Evolutionary conservation across 805 yeast genomes (phyloP).

Genomic region (Pichia nanzhaoensis): DNA sequence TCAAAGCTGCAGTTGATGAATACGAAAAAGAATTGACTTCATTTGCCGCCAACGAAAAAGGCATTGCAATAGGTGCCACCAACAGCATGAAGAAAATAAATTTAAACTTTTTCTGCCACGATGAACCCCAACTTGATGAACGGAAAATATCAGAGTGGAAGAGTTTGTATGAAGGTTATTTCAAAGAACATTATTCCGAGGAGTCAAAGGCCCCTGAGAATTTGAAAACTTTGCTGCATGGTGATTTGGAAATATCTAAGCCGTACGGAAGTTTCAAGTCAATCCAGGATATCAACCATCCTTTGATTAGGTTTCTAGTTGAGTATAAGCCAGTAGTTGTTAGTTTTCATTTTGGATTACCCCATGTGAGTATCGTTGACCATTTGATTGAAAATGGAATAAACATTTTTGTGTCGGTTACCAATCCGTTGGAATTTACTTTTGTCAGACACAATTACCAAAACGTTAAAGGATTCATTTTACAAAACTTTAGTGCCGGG

Average conservation of each 20-base stretch:
- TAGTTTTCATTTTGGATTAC: conserved; percentile 3
- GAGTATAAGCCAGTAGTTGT: neutral
- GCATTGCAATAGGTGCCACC: neutral
- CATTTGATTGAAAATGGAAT: neutral
- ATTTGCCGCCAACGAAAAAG: neutral
- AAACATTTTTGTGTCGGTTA: neutral
- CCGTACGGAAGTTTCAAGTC: neutral
- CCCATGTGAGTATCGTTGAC: neutral
- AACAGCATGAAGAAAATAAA: neutral
- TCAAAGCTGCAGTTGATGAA: neutral
- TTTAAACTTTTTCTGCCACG: conserved; percentile 1
- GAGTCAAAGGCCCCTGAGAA: neutral
- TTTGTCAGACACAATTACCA: neutral
- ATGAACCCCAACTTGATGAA: neutral
- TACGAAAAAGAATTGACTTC: neutral
- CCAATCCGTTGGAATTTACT: neutral
- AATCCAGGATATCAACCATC: neutral
- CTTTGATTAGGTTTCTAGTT: neutral
- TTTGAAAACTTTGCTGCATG: no score
- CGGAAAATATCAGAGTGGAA: neutral
- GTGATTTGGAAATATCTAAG: neutral
- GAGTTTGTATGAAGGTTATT: neutral
- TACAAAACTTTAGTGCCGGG: neutral
- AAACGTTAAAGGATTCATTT: neutral
- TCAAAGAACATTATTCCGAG: neutral